These are phyloP conservation scores for Wickerhamomyces kurtzmanii DNA, from an alignment of 805 yeast species.

Conservation along the genomic window DNA sequence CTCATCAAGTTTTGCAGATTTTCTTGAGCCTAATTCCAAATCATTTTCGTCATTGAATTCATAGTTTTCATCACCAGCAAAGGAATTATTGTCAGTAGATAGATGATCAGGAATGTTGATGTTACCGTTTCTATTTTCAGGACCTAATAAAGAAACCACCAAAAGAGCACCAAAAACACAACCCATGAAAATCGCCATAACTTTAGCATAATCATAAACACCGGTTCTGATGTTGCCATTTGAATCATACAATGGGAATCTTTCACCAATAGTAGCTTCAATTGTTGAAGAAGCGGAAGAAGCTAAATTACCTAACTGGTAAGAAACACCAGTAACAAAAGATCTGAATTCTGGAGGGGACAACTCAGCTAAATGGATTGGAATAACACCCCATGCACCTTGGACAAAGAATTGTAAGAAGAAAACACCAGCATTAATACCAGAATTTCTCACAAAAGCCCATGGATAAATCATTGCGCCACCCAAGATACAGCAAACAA, in stretches of 20 bases:
- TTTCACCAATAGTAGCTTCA: conserved; percentile 51
- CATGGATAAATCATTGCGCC: conserved; percentile 59
- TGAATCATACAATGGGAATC: conserved; percentile 30
- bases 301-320: conserved; percentile 61
- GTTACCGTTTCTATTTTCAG: conserved; percentile 37
- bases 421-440: conserved; percentile 49
- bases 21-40: conserved; percentile 4
- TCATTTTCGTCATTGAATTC: conserved; percentile 11
- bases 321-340: conserved; percentile 52
- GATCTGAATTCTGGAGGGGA: conserved; percentile 56
- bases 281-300: conserved; percentile 64
- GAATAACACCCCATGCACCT: conserved; percentile 64
- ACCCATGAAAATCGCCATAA: conserved; percentile 61
- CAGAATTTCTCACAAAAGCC: conserved; percentile 38
- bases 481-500: conserved; percentile 42
- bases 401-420: conserved; percentile 56
- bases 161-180: conserved; percentile 47
- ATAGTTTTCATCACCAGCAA: conserved; percentile 12
- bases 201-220: conserved; percentile 42
- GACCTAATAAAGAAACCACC: conserved; percentile 44
- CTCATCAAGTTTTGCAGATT: not conserved
- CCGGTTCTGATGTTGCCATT: conserved; percentile 20
- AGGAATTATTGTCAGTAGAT: conserved; percentile 10
- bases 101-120: conserved; percentile 6
- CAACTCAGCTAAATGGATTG: conserved; percentile 51